Evolutionary conservation across 2,329 filamentous ascomycete genomes (phyloP).

Genomic region (Myriosclerotinia duriaeana): DNA sequence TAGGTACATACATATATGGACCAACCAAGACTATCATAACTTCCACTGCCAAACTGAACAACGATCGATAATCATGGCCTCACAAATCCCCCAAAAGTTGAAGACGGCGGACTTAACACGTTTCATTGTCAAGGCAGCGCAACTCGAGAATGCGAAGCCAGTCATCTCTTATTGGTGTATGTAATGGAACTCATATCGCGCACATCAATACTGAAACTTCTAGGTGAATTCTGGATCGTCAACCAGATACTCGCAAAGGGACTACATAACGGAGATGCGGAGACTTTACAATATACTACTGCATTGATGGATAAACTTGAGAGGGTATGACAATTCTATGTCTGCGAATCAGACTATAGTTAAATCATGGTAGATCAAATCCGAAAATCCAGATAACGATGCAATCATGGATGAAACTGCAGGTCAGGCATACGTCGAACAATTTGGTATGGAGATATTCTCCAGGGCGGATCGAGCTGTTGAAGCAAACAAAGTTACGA

Average conservation of each 20-base stretch:
- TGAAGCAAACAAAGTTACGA: constrained; percentile 77
- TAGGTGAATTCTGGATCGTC: constrained; percentile 88
- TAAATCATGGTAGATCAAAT: constrained; percentile 57
- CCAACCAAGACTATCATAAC: not conserved
- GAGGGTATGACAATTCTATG: constrained; percentile 49
- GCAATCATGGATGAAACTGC: constrained; percentile 81
- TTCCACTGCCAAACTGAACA: not conserved
- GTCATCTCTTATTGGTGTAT: constrained; percentile 94
- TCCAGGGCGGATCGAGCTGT: constrained; percentile 79
- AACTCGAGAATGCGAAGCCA: constrained; percentile 82
- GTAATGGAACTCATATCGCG: constrained; percentile 40
- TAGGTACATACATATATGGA: not conserved
- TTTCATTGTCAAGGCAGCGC: constrained; percentile 78
- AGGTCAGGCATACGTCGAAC: constrained; percentile 88
- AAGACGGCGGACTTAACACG: constrained; percentile 79
- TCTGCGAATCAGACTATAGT: not conserved
- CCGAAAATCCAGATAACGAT: constrained; percentile 72
- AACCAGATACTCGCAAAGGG: constrained; percentile 83
- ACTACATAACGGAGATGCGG: constrained; percentile 75
- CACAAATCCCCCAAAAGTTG: constrained; percentile 67
- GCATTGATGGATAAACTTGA: constrained; percentile 90
- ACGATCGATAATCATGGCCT: constrained; percentile 59
- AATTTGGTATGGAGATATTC: constrained; percentile 89
- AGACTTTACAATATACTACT: constrained; percentile 77
- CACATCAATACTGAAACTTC: constrained; percentile 32